Base-by-base conservation (phyloP, 805 yeast species). In the Nakazawaea ambrosiae region DNA sequence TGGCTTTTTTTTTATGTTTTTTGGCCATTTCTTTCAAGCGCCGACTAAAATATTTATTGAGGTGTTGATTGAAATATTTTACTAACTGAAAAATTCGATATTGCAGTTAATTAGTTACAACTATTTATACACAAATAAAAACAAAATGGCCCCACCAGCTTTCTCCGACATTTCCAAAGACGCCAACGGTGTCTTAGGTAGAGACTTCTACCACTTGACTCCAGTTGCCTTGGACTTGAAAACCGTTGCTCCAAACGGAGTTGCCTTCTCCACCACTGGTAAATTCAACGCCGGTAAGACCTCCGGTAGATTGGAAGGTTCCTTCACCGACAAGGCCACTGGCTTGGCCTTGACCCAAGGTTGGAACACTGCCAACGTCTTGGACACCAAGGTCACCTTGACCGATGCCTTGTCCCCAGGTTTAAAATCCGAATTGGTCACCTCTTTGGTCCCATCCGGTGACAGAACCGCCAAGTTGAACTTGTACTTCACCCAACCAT, bases 301-400 rank as follows among this genome's bases (percentile, higher is more conserved):
- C 51, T 78, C 89, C 46, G 95, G 95, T 51, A 77, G 82, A 57
- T 68, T 92, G 42, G 97, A 92, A 68, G 84, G 94, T 54, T 87
- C 85, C 73, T 85, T 81, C 73, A 67, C 84, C 45, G 98, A 92
- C 78, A 87, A 87, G 74, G 74, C 88, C 46, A 71, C 92, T 45
- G 97, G 97, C 48, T 72, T 92, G 57, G 78, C 96, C 48, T 70
- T 92, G 58, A 88, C 96, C 51, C 97, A 92, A 74, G 96, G 96
- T 60, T 89, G 97, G 96, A 81, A 89, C 70, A 86, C 95, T 54
- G 81, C 94, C 64, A 90, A 90, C 66, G 75, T 82, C 48, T 71
- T 92, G 60, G 82, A 78, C 73, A 85, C 97, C 70, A 90, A 87
- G 75, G 74, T 92, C 53, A 97, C 90, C 72, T 75, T 92, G 55